These are phyloP conservation scores for Yamadazyma dendronema DNA, from an alignment of 1,139 yeast genomes.

Conservation along the genomic window DNA sequence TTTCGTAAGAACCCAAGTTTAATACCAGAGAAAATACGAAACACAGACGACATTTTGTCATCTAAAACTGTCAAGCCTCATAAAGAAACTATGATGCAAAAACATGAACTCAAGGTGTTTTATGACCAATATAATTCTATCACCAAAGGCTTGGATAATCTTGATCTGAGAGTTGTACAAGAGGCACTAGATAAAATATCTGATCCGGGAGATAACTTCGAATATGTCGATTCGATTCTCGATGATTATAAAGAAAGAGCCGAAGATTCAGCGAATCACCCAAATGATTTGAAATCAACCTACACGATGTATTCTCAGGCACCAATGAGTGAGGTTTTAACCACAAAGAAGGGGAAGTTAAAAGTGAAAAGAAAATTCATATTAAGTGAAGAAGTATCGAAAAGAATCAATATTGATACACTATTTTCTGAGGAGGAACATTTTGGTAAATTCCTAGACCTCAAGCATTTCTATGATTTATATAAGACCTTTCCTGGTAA, in stretches of 20 bases:
- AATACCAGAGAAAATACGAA: slow-evolving; percentile 10
- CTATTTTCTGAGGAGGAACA: slow-evolving; percentile 60
- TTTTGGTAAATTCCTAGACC: slow-evolving; percentile 65
- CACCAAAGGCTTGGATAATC: neutral
- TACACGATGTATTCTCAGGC: slow-evolving; percentile 41
- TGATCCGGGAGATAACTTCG: slow-evolving; percentile 31
- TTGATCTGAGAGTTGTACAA: slow-evolving; percentile 7
- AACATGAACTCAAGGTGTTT: slow-evolving; percentile 65
- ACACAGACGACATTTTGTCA: slow-evolving; percentile 14
- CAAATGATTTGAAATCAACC: slow-evolving; percentile 28
- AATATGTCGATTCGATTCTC: slow-evolving; percentile 43
- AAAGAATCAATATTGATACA: slow-evolving; percentile 40
- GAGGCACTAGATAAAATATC: slow-evolving; percentile 23
- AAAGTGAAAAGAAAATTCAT: slow-evolving; percentile 34
- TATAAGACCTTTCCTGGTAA: slow-evolving; percentile 34
- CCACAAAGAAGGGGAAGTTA: slow-evolving; percentile 22
- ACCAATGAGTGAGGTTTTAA: slow-evolving; percentile 15
- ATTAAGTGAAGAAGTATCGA: slow-evolving; percentile 50
- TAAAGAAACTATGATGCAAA: slow-evolving; percentile 52
- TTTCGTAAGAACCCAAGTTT: slow-evolving; percentile 28
- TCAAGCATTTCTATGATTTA: slow-evolving; percentile 45
- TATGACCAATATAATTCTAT: slow-evolving; percentile 41
- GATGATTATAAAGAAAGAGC: slow-evolving; percentile 28
- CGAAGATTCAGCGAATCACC: slow-evolving; percentile 16
- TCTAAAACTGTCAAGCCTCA: slow-evolving; percentile 31